Evolutionary conservation across 192 early-diverging fungal genomes (phyloP), one percentile per base, ranked within the genome.

Genomic region (Coemansia sp.): DNA sequence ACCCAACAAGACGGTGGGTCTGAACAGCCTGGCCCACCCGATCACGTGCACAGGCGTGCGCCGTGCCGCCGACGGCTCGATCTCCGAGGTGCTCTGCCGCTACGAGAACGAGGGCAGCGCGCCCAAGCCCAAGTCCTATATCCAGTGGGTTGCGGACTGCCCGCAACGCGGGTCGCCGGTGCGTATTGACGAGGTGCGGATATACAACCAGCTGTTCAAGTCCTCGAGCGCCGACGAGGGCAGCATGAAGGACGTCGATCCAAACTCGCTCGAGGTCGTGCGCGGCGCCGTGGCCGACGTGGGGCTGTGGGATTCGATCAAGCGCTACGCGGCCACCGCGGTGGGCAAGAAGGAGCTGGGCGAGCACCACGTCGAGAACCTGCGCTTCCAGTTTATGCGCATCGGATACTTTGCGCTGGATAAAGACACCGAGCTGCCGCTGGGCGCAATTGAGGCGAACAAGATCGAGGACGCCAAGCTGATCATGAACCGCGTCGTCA

Each of bases 381-480:
- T 89, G 64, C 68, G 92, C 53, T 94, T 90, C 85, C 97, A 99
- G 81, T 87, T 94, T 58, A 82, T 91, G 32, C 84, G 97, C 44
- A 86, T 94, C 30, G 97, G 93, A n/a, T 99, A 99, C 83, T 99
- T 97, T 71, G 89, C 95, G 62, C 79, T 99, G 10, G 97, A 99
- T 67, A 86, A 82, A 70, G 94, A 98, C 79, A 82, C 89, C 4
- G 81, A 81, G 12, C 42, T 94, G 40, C 70, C 69, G 23, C 53
- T 68, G n/a, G 83, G 81, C 10, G 67, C 73, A 41, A 81, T 81
- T 21, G 83, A 82, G 2, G 41, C 79, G n/a, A 64, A 75, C 46
- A 79, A 85, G 54, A 79, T 82, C 42, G 81, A 84, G 47, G 45
- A 62, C 21, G 55, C 70, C 35, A 86, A 83, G 75, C 41, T 84